Base-by-base conservation (phyloP, 495 filamentous ascomycete species). In the Penicillium parvum region DNA sequence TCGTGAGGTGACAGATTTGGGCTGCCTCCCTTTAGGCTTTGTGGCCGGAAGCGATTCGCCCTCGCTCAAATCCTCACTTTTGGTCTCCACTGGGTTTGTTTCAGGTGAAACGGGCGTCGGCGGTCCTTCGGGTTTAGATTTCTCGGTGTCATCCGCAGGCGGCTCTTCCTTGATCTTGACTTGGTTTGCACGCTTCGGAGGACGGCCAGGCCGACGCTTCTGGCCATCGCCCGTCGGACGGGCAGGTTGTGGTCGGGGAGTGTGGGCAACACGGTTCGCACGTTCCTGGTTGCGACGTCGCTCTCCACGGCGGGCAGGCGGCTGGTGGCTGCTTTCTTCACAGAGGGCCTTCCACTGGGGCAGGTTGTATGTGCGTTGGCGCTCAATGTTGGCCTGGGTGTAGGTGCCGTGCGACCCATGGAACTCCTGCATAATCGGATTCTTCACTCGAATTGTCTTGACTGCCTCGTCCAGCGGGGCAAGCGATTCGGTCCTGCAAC, bases 361-460 rank as follows among this genome's bases (percentile, higher is more conserved):
- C 6, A 98, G 73, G 58, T 95, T 98, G 68, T 97, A 98, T 17
- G 87, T 87, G 62, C 94, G 76, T 63, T 94, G 88, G 63, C 94
- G 90, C 58, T 96, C 84, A 22, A 97, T 87, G 55, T 98, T 98
- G 55, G 88, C 85, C 53, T 97, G 94, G 18, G 90, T 90, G 58
- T 95, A 98, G 22, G 84, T 91, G 19, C 94, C 92, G 53, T 90
- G 85, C 37, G 82, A 86, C 7, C 91, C 94, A 72, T 89, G 88
- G 59, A 97, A 97, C 52, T 98, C 92, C 58, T 98, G 92, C 57
- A 86, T 92, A 61, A 98, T 97, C 7, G 92, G 92, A 49, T 97
- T 94, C 71, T 89, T 92, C 53, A 96, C 88, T 45, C 82, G 84
- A 58, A 98, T 86, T 38, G 83, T 83, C 65, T 96, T 96, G 45